phyloP scores from a whole-genome alignment of 1,139 yeast species.

The Debaryomyces coudertii region DNA sequence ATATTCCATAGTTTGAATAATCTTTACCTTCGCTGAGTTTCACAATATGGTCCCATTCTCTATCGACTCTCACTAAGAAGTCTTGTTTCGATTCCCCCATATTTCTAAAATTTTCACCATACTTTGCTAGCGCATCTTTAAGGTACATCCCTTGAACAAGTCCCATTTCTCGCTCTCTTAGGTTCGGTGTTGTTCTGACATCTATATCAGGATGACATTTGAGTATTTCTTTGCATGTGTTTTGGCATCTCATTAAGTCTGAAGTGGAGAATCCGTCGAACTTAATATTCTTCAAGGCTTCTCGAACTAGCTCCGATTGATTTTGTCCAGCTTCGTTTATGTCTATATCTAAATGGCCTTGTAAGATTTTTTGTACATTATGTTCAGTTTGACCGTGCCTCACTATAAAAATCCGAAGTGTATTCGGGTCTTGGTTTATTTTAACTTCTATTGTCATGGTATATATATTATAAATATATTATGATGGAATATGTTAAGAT shows the following conservation, averaged over 20 bases:
- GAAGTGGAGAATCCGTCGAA: slow-evolving; percentile 60
- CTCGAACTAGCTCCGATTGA: slow-evolving; percentile 59
- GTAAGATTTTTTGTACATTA: slow-evolving; percentile 65
- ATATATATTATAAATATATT: background rate
- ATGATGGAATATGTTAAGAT: background rate
- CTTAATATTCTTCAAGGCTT: slow-evolving; percentile 36
- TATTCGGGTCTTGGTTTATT: slow-evolving; percentile 37
- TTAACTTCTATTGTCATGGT: slow-evolving; percentile 34
- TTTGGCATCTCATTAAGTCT: slow-evolving; percentile 62
- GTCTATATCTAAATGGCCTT: slow-evolving; percentile 70
- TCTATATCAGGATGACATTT: slow-evolving; percentile 26
- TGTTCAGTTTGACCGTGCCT: slow-evolving; percentile 85
- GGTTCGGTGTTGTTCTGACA: slow-evolving; percentile 33
- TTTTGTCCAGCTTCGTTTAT: slow-evolving; percentile 59
- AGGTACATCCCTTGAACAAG: slow-evolving; percentile 70
- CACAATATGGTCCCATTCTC: slow-evolving; percentile 51
- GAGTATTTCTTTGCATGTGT: slow-evolving; percentile 50
- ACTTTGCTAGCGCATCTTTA: slow-evolving; percentile 58
- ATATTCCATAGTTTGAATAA: slow-evolving; percentile 56
- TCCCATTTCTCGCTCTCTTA: slow-evolving; percentile 85
- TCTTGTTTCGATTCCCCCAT: slow-evolving; percentile 57
- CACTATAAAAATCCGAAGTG: slow-evolving; percentile 60
- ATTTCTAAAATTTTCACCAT: slow-evolving; percentile 40
- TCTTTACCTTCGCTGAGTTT: slow-evolving; percentile 35
- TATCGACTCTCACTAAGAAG: slow-evolving; percentile 53